Evolutionary conservation across 768 basidiomycete genomes (phyloP).

Genomic region (Suillus spraguei): DNA sequence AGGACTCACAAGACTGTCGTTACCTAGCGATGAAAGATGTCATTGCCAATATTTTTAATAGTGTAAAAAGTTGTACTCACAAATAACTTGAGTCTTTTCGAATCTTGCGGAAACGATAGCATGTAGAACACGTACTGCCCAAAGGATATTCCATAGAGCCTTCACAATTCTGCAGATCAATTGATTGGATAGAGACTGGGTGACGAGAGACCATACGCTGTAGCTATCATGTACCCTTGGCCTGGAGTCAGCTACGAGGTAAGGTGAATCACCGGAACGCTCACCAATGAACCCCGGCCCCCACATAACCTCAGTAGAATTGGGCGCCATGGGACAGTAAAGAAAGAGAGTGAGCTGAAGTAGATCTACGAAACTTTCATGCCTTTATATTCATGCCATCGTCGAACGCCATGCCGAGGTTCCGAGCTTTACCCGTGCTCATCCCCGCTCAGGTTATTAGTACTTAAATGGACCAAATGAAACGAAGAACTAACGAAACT

Average conservation of each 20-base stretch:
- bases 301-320: slow-evolving; percentile 7
- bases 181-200: background rate
- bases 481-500: no score
- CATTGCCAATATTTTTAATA: background rate
- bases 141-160: slow-evolving; percentile 22
- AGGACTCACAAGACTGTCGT: background rate
- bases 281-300: slow-evolving; percentile 22
- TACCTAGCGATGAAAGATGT: background rate
- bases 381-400: background rate
- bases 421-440: background rate
- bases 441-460: background rate
- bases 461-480: background rate
- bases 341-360: background rate
- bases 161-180: background rate
- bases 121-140: slow-evolving; percentile 24
- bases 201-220: slow-evolving; percentile 14
- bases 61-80: slow-evolving; percentile 14
- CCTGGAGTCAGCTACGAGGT: background rate
- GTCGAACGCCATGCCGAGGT: background rate
- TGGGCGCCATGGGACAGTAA: slow-evolving; percentile 14
- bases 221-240: slow-evolving; percentile 18
- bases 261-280: background rate
- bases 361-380: background rate
- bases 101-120: slow-evolving; percentile 21
- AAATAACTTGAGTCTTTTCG: slow-evolving; percentile 13